Conservation (phyloP, 139 green algal genomes). For the Diplosphaera chodatii region DNA sequence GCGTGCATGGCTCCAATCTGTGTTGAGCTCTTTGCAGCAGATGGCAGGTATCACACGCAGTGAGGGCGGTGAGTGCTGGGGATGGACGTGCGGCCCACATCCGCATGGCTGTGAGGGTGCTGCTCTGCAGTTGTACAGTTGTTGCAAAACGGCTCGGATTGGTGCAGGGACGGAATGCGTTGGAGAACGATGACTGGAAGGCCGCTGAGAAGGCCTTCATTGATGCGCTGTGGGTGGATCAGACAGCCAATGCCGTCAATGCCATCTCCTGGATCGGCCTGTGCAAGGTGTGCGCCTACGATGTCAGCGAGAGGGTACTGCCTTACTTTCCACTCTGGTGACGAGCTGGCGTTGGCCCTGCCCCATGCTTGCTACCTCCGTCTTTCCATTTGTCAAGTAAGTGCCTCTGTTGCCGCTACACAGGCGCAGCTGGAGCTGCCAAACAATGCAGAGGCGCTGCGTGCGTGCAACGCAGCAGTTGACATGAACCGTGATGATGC, state of each 20-base stretch:
- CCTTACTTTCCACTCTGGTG: too few relatives aligned
- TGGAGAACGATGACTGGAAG: conserved; percentile 18
- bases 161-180: conserved; percentile 22
- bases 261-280: conserved; percentile 35
- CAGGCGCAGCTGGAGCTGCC: conserved; percentile 7
- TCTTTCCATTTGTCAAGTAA: too few relatives aligned
- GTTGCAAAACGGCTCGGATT: not conserved
- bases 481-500: not conserved
- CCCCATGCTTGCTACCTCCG: too few relatives aligned
- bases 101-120: too few relatives aligned
- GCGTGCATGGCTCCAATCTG: not conserved
- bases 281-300: conserved; percentile 2
- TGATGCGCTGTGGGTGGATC: conserved; percentile 28
- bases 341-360: too few relatives aligned
- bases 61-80: too few relatives aligned
- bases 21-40: not conserved
- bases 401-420: too few relatives aligned
- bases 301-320: too few relatives aligned
- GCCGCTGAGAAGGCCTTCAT: conserved; percentile 16
- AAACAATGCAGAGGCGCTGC: conserved; percentile 3
- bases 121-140: not conserved
- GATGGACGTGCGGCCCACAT: too few relatives aligned
- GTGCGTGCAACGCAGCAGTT: conserved; percentile 5
- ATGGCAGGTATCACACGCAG: not conserved
- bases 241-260: conserved; percentile 23